These are phyloP conservation scores for Microbotryum saponariae DNA, from an alignment of 1,284 basidiomycete species.

Conservation along the genomic window DNA sequence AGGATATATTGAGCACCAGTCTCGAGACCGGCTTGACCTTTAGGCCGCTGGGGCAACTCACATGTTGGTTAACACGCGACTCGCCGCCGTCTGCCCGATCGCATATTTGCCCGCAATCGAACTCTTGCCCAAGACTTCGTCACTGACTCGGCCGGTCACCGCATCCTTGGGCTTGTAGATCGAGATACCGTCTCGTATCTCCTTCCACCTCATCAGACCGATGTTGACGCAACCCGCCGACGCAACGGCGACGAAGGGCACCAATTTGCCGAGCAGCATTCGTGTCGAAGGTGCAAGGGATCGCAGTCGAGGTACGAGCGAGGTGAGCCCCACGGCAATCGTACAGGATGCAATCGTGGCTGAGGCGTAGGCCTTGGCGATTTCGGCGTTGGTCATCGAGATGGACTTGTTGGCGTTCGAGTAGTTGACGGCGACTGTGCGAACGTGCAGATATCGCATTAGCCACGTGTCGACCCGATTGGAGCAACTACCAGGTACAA, in stretches of 20 bases:
- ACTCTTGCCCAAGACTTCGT: conserved; percentile 44
- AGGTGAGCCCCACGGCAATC: conserved; percentile 48
- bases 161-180: conserved; percentile 40
- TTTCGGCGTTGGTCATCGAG: conserved; percentile 33
- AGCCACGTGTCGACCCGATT: not conserved
- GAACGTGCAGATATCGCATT: too few relatives aligned
- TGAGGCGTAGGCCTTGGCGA: conserved; percentile 45
- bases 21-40: not conserved
- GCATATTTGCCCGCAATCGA: conserved; percentile 46
- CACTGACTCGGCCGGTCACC: conserved; percentile 28
- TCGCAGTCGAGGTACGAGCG: conserved; percentile 45
- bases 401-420: conserved; percentile 36
- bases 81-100: conserved; percentile 48
- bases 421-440: conserved; percentile 36
- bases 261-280: conserved; percentile 44
- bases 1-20: not conserved
- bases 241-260: conserved; percentile 50
- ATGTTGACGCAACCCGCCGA: conserved; percentile 48
- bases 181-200: conserved; percentile 48
- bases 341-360: conserved; percentile 48
- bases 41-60: conserved; percentile 21
- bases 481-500: not conserved
- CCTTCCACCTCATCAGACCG: conserved; percentile 51
- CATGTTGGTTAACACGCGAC: conserved; percentile 49
- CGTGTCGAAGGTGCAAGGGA: conserved; percentile 36